phyloP scores from a whole-genome alignment of 2,329 filamentous ascomycete species.

The Pseudofabraea citricarpa region DNA sequence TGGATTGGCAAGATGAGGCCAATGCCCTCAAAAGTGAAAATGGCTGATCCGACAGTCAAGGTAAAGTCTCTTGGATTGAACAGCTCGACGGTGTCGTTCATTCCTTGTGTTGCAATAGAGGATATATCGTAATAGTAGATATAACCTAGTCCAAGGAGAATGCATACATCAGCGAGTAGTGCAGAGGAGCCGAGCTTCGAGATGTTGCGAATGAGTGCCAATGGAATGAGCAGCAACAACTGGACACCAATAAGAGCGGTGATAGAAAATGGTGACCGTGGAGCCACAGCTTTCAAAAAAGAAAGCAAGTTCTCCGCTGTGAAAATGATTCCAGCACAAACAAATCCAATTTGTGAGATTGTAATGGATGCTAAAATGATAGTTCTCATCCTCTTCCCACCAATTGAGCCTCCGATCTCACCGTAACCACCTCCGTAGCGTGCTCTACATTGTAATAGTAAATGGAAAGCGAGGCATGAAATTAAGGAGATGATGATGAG shows the following conservation, averaged over 20 bases:
- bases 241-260: conserved; percentile 87
- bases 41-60: conserved; percentile 93
- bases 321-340: conserved; percentile 91
- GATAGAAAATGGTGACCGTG: conserved; percentile 80
- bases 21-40: conserved; percentile 97
- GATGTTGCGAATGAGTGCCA: conserved; percentile 90
- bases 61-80: conserved; percentile 93
- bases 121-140: conserved; percentile 89
- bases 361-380: conserved; percentile 88
- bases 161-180: conserved; percentile 86
- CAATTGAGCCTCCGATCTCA: conserved; percentile 87
- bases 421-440: conserved; percentile 69
- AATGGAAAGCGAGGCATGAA: conserved; percentile 83
- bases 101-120: conserved; percentile 67
- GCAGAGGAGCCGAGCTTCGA: conserved; percentile 93
- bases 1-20: conserved; percentile 96
- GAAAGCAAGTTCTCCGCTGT: conserved; percentile 90
- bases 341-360: conserved; percentile 88
- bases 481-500: conserved; percentile 87
- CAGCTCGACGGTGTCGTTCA: conserved; percentile 72
- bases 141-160: conserved; percentile 84
- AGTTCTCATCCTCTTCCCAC: conserved; percentile 79
- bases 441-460: conserved; percentile 71
- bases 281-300: conserved; percentile 81
- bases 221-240: conserved; percentile 85